Evolutionary conservation across 2,329 filamentous ascomycete genomes (phyloP).

Genomic region (Chrysosporium queenslandicum): DNA sequence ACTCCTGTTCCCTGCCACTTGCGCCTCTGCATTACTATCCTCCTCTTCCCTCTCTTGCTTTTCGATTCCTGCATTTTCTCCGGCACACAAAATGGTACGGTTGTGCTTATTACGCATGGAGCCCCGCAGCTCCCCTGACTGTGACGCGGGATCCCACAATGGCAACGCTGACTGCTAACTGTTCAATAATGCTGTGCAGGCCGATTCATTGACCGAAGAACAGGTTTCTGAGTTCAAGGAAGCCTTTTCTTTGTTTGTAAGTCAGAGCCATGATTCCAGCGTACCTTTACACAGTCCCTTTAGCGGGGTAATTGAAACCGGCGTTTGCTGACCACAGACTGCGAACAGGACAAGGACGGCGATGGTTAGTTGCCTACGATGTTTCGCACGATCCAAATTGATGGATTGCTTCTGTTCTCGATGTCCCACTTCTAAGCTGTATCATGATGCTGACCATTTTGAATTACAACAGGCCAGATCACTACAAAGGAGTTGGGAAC

Average conservation of each 20-base stretch:
- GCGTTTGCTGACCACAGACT: constrained; percentile 14
- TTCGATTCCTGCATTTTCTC: too few relatives aligned
- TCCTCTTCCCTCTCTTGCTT: not conserved
- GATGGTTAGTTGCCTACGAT: constrained; percentile 57
- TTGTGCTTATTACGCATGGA: not conserved
- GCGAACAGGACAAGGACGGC: constrained; percentile 71
- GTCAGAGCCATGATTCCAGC: constrained; percentile 37
- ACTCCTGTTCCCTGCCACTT: not conserved
- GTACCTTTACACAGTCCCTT: too few relatives aligned
- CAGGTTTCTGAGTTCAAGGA: constrained; percentile 99
- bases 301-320: constrained; percentile 10
- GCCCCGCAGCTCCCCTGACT: constrained; percentile 2
- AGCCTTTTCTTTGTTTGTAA: constrained; percentile 98
- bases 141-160: not conserved
- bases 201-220: constrained; percentile 97
- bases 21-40: too few relatives aligned
- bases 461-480: constrained; percentile 58
- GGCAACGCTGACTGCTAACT: not conserved
- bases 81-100: constrained; percentile 5
- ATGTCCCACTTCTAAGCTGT: too few relatives aligned
- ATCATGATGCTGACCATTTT: constrained; percentile 3
- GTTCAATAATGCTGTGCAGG: constrained; percentile 44
- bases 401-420: not conserved
- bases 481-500: constrained; percentile 85
- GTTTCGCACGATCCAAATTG: not conserved